Evolutionary conservation across 495 filamentous ascomycete species (phyloP).

Genomic region (Podospora appendiculata): DNA sequence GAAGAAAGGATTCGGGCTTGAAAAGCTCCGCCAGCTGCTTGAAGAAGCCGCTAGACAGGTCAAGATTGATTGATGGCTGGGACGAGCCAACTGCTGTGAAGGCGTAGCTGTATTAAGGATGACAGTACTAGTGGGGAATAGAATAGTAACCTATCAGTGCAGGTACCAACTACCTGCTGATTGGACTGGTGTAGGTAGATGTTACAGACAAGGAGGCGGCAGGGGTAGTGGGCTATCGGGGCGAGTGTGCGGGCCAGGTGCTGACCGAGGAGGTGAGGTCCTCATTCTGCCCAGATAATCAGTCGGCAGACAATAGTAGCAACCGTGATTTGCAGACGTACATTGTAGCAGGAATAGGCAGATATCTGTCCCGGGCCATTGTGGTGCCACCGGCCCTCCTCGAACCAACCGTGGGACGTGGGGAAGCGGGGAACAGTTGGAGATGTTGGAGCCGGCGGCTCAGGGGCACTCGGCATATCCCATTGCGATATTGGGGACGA

Average conservation of each 20-base stretch:
- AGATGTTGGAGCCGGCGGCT: neutral
- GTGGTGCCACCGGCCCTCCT: neutral
- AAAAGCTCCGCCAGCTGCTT: too few species aligned
- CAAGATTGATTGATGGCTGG: too few species aligned
- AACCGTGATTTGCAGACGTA: neutral
- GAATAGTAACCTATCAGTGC: too few species aligned
- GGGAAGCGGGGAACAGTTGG: conserved; percentile 2
- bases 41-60: too few species aligned
- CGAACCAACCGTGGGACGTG: neutral
- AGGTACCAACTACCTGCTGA: too few species aligned
- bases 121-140: neutral
- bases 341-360: neutral
- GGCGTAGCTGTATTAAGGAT: neutral
- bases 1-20: conserved; percentile 12
- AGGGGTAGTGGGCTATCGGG: too few species aligned
- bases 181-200: too few species aligned
- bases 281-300: too few species aligned
- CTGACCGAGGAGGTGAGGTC: too few species aligned
- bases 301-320: neutral
- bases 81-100: too few species aligned
- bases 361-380: neutral
- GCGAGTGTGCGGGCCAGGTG: too few species aligned
- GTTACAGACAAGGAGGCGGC: too few species aligned
- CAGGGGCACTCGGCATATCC: neutral
- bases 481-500: neutral